These are phyloP conservation scores for Marasmius oreades DNA, from an alignment of 1,284 basidiomycete species.

Conservation along the genomic window DNA sequence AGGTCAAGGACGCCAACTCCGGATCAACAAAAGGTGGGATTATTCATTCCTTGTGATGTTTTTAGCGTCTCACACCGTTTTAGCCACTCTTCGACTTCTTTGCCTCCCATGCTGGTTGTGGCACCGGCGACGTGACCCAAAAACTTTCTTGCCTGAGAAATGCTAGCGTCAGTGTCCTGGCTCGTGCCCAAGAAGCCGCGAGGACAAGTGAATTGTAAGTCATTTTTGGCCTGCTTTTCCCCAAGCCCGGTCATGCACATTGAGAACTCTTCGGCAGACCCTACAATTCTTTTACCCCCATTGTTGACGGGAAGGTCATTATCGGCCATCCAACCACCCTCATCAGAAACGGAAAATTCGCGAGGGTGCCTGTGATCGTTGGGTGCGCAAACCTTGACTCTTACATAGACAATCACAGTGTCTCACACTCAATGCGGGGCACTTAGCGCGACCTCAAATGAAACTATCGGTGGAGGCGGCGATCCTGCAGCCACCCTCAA, in stretches of 20 bases:
- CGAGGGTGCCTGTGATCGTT: slow-evolving; percentile 49
- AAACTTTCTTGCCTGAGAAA: slow-evolving; percentile 45
- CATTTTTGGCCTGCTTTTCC: not conserved
- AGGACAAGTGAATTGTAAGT: not conserved
- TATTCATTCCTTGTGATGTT: not conserved
- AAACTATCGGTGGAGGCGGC: slow-evolving; percentile 41
- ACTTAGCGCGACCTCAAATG: slow-evolving; percentile 50
- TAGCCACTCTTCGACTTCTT: slow-evolving; percentile 51
- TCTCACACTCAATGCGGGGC: not conserved
- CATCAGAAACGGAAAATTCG: slow-evolving; percentile 40
- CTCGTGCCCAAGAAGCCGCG: slow-evolving; percentile 50
- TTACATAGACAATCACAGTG: no score
- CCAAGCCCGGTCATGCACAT: no score
- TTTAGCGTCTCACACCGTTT: no score
- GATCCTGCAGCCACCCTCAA: slow-evolving; percentile 27
- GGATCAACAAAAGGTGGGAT: slow-evolving; percentile 45
- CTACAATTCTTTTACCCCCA: slow-evolving; percentile 37
- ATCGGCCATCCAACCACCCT: slow-evolving; percentile 42
- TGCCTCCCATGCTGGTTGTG: slow-evolving; percentile 45
- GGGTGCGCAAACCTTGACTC: slow-evolving; percentile 46
- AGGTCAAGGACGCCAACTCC: slow-evolving; percentile 44
- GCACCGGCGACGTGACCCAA: slow-evolving; percentile 27
- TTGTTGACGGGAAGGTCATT: slow-evolving; percentile 48
- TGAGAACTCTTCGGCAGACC: slow-evolving; percentile 16
- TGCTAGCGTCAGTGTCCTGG: slow-evolving; percentile 44